Evolutionary conservation across 441 rosid species (phyloP), one percentile per base, ranked within the genome.

Genomic region (Raphanus hybrid): DNA sequence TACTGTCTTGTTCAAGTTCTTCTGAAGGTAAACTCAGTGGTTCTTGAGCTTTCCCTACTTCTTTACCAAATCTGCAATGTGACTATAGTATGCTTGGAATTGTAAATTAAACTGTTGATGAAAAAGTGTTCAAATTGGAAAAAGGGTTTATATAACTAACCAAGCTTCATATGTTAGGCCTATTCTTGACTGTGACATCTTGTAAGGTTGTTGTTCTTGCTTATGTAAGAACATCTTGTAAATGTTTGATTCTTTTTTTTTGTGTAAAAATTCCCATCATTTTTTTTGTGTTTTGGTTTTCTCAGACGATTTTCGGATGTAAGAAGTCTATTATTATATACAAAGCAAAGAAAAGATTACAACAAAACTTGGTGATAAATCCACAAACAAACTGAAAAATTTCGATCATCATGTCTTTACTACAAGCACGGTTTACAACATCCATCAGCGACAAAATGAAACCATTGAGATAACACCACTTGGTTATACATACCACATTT

Each of bases 401-500:
- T 37, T 64, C 0, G 9, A 16, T 20, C 8, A 29, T 50, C 4
- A 29, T 15, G 14, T 29, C 4, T 7, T 67, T 14, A 6, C 15
- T 48, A 67, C 0, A 67, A 48, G 37, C 9, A 27, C 5, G n/a
- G 4, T 26, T 29, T 4, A 29, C 34, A 29, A 12, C 29, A 73
- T 65, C 16, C 20, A 26, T 18, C 29, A 7, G 43, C 15, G 45
- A 41, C 1, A 64, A 48, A 32, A 64, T 35, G 58, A 26, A 15
- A 74, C 15, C 29, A 54, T 8, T 52, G n/a, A 11, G 48, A 55
- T 12, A 54, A 32, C 23, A 70, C 3, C 66, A 52, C 32, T 43
- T 54, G 37, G 61, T 64, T 76, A 63, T 7, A 37, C 10, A 37
- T 37, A 71, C 8, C 14, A 58, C 12, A 15, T 27, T 50, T 76